Percentiles rank a stretch among this genome's conserved stretches.
Evolutionary conservation across 306 rosid species (phyloP).

Genomic region (Quercus engelmannii): DNA sequence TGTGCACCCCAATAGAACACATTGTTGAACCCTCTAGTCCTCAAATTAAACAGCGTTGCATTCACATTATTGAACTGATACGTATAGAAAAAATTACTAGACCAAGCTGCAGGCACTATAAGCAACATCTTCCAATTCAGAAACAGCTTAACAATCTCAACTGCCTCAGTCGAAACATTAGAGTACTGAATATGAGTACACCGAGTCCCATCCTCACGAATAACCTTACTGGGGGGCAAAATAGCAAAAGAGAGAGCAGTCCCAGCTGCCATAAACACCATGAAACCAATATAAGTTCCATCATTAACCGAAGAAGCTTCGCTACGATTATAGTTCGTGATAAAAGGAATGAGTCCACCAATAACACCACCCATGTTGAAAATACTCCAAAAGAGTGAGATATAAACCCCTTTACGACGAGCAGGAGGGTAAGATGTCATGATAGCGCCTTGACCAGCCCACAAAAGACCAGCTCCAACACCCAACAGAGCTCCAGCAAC

Average conservation of each 20-base stretch:
- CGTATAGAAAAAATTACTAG: constrained; percentile 78
- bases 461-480: constrained; percentile 74
- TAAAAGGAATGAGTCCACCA: constrained; percentile 79
- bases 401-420: constrained; percentile 74
- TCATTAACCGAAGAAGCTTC: constrained; percentile 67
- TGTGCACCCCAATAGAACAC: constrained; percentile 94
- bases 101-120: constrained; percentile 79
- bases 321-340: constrained; percentile 51
- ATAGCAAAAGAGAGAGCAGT: constrained; percentile 49
- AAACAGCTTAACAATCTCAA: constrained; percentile 56
- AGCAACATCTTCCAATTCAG: constrained; percentile 80
- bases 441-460: constrained; percentile 91
- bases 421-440: constrained; percentile 92
- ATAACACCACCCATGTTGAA: constrained; percentile 95
- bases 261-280: constrained; percentile 74
- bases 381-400: constrained; percentile 82
- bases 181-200: constrained; percentile 70
- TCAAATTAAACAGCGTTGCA: constrained; percentile 51
- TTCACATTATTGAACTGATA: constrained; percentile 88
- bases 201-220: constrained; percentile 68
- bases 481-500: constrained; percentile 71
- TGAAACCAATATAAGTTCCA: constrained; percentile 80
- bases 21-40: constrained; percentile 91
- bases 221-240: constrained; percentile 58
- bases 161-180: constrained; percentile 33